A percentile compares a stretch with the other conserved stretches of the same genome.
These are phyloP conservation scores for Prunus dulcis DNA, from an alignment of 306 rosid species.

Conservation along the genomic window DNA sequence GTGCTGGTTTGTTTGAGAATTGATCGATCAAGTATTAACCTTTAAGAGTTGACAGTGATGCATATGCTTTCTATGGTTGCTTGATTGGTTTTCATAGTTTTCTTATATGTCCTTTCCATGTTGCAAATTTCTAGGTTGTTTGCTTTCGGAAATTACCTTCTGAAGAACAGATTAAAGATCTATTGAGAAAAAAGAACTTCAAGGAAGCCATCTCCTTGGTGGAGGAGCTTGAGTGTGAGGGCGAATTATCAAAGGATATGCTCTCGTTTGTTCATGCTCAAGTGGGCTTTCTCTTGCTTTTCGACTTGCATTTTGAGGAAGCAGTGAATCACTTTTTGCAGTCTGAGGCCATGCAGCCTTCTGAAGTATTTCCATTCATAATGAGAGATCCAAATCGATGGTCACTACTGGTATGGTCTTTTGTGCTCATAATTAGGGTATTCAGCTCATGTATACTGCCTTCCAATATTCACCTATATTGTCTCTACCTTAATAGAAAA, in stretches of 20 bases:
- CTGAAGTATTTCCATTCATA: constrained; percentile 93
- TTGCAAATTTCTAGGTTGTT: constrained; percentile 54
- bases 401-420: constrained; percentile 78
- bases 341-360: constrained; percentile 90
- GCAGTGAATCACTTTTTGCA: constrained; percentile 92
- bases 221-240: constrained; percentile 89
- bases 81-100: constrained; percentile 10
- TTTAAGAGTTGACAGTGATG: background rate
- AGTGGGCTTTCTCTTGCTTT: constrained; percentile 94
- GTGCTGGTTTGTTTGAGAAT: background rate
- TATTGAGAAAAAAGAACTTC: constrained; percentile 80
- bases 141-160: constrained; percentile 77
- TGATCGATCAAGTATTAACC: background rate
- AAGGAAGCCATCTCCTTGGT: constrained; percentile 83
- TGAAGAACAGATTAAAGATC: constrained; percentile 90
- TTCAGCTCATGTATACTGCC: constrained; percentile 10
- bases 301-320: constrained; percentile 92
- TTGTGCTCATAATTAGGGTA: constrained; percentile 16
- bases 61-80: constrained; percentile 2
- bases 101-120: constrained; percentile 6
- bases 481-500: background rate
- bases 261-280: constrained; percentile 95
- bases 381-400: constrained; percentile 98
- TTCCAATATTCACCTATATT: background rate
- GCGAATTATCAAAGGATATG: constrained; percentile 82